Percentiles rank a stretch among this genome's conserved stretches.
phyloP scores from a whole-genome alignment of 371 early-diverging fungal genomes.

The Furculomyces boomerangus region DNA sequence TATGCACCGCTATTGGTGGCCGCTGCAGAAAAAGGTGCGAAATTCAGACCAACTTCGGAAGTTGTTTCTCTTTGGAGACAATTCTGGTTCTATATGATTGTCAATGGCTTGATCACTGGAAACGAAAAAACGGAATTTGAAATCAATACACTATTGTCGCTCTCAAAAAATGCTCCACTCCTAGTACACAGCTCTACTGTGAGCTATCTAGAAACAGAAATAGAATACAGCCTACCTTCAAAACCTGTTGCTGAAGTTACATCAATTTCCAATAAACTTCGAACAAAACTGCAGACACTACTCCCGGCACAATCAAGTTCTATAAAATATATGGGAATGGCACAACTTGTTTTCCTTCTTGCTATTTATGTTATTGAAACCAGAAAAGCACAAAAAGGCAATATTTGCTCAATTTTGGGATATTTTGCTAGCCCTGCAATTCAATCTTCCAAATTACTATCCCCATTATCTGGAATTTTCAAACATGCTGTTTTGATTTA shows the following conservation, averaged over 20 bases:
- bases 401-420: slow-evolving; percentile 46
- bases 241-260: background rate
- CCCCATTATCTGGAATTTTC: slow-evolving; percentile 53
- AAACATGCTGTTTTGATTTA: slow-evolving; percentile 28
- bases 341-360: slow-evolving; percentile 61
- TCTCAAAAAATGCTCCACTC: slow-evolving; percentile 75
- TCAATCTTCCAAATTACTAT: slow-evolving; percentile 43
- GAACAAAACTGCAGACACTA: slow-evolving; percentile 20
- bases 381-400: slow-evolving; percentile 48
- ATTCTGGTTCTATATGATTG: slow-evolving; percentile 74
- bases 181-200: slow-evolving; percentile 52
- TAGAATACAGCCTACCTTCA: slow-evolving; percentile 64
- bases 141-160: slow-evolving; percentile 36
- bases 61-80: slow-evolving; percentile 56
- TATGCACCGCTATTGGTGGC: slow-evolving; percentile 44
- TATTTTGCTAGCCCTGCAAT: slow-evolving; percentile 78
- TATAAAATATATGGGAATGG: slow-evolving; percentile 45
- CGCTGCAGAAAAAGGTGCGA: slow-evolving; percentile 39
- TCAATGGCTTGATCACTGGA: slow-evolving; percentile 55
- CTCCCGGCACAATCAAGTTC: slow-evolving; percentile 32
- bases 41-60: slow-evolving; percentile 39
- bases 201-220: slow-evolving; percentile 72
- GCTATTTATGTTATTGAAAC: slow-evolving; percentile 72
- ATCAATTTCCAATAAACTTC: slow-evolving; percentile 8
- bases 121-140: slow-evolving; percentile 64